A percentile compares a stretch with the other conserved stretches of the same genome.
phyloP scores from a whole-genome alignment of 768 basidiomycete species.

The Coprinopsis strossmayeri region DNA sequence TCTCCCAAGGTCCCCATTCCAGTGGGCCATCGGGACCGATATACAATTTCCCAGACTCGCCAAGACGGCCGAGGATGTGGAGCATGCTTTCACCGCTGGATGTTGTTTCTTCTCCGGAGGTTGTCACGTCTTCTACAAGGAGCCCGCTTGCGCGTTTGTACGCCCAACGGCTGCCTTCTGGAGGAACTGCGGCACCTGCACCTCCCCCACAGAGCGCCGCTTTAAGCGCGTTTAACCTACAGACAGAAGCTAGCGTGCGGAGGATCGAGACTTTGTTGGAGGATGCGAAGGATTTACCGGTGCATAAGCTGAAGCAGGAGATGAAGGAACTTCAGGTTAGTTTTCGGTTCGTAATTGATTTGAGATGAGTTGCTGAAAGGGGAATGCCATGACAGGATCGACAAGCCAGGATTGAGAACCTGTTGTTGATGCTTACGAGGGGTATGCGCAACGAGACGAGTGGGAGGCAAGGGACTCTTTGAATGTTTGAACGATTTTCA shows the following conservation, averaged over 20 bases:
- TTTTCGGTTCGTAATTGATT: not conserved
- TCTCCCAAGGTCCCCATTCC: no score
- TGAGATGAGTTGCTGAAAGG: not conserved
- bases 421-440: slow-evolving; percentile 62
- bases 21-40: no score
- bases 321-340: slow-evolving; percentile 78
- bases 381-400: slow-evolving; percentile 40
- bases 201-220: slow-evolving; percentile 5
- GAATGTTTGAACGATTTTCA: no score
- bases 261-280: slow-evolving; percentile 59
- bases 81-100: slow-evolving; percentile 15
- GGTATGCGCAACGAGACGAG: slow-evolving; percentile 50
- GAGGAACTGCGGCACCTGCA: not conserved
- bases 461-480: slow-evolving; percentile 15
- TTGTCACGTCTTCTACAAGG: slow-evolving; percentile 12
- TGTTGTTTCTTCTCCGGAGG: slow-evolving; percentile 13
- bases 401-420: slow-evolving; percentile 71
- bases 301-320: slow-evolving; percentile 64
- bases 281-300: slow-evolving; percentile 56
- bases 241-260: slow-evolving; percentile 38
- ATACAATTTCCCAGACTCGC: slow-evolving; percentile 5
- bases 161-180: slow-evolving; percentile 1
- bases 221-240: slow-evolving; percentile 9
- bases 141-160: slow-evolving; percentile 52
- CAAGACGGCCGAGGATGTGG: slow-evolving; percentile 14